phyloP scores from a whole-genome alignment of 2,329 filamentous ascomycete genomes.

The Colletotrichum costaricense region DNA sequence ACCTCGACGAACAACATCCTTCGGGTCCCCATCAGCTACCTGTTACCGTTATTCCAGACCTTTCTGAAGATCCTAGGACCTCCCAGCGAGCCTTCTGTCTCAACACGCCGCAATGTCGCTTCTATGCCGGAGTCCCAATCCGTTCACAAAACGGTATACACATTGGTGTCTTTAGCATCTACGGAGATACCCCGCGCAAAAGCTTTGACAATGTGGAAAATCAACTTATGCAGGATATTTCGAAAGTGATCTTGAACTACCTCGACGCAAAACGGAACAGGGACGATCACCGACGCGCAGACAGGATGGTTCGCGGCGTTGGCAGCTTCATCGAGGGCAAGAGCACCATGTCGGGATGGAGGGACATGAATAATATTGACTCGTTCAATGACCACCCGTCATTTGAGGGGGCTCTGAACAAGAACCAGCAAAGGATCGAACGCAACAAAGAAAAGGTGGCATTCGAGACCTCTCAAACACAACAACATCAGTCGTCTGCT shows the following conservation, averaged over 20 bases:
- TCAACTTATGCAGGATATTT: conserved; percentile 41
- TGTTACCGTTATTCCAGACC: conserved; percentile 47
- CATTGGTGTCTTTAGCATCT: conserved; percentile 54
- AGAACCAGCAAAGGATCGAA: conserved; percentile 27
- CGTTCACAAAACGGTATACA: conserved; percentile 52
- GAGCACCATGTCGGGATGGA: conserved; percentile 42
- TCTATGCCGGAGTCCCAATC: conserved; percentile 56
- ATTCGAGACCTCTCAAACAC: conserved; percentile 39
- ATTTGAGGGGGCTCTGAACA: conserved; percentile 36
- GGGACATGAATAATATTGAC: neutral
- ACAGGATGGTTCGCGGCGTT: conserved; percentile 51
- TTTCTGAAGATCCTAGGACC: conserved; percentile 46
- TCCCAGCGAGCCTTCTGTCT: conserved; percentile 40
- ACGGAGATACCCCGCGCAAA: conserved; percentile 42
- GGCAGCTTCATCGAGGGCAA: conserved; percentile 50
- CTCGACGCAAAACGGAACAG: conserved; percentile 46
- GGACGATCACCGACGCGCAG: conserved; percentile 43
- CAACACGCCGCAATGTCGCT: conserved; percentile 41
- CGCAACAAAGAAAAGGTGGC: conserved; percentile 43
- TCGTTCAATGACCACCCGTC: conserved; percentile 28
- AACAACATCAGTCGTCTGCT: neutral
- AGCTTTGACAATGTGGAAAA: conserved; percentile 43
- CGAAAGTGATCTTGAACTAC: conserved; percentile 48
- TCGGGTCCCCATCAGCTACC: conserved; percentile 40
- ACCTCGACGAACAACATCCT: neutral